phyloP scores from a whole-genome alignment of 2,329 filamentous ascomycete species.

The Zymoseptoria crescenta region DNA sequence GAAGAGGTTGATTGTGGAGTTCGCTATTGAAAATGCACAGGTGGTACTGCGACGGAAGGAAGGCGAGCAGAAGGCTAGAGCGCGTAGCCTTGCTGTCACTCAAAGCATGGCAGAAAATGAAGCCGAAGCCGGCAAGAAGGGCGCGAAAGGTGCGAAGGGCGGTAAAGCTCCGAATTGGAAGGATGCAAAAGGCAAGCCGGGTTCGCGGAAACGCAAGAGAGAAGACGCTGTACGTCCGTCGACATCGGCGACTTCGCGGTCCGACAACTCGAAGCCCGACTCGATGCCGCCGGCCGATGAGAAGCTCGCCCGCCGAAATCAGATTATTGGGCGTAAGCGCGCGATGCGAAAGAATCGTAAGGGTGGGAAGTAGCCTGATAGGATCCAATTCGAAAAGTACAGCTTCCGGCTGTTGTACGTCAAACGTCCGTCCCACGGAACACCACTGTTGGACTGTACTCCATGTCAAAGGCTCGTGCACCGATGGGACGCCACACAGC shows the following conservation, averaged over 20 bases:
- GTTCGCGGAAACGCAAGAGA: slow-evolving; percentile 35
- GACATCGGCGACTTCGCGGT: slow-evolving; percentile 7
- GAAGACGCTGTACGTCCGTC: slow-evolving; percentile 20
- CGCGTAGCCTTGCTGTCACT: slow-evolving; percentile 32
- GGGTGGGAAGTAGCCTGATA: slow-evolving; percentile 15
- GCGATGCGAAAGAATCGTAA: slow-evolving; percentile 49
- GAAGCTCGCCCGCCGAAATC: slow-evolving; percentile 55
- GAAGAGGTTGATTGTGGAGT: slow-evolving; percentile 87
- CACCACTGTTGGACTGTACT: background rate
- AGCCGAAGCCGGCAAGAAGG: slow-evolving; percentile 8
- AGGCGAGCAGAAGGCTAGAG: slow-evolving; percentile 49
- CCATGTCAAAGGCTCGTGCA: background rate
- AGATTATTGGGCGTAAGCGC: slow-evolving; percentile 79
- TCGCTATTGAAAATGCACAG: slow-evolving; percentile 95
- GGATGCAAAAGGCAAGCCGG: slow-evolving; percentile 4
- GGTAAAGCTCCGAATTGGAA: slow-evolving; percentile 4
- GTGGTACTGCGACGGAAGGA: slow-evolving; percentile 75
- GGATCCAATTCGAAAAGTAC: background rate
- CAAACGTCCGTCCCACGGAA: slow-evolving; percentile 9
- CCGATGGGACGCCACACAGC: background rate
- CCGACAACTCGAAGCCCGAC: slow-evolving; percentile 27
- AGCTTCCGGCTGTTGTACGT: background rate
- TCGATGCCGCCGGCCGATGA: slow-evolving; percentile 37
- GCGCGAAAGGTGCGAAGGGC: slow-evolving; percentile 11
- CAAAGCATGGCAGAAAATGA: slow-evolving; percentile 9